These are phyloP conservation scores for Pseudocercospora fuligena DNA, from an alignment of 2,329 filamentous ascomycete genomes.

Conservation along the genomic window DNA sequence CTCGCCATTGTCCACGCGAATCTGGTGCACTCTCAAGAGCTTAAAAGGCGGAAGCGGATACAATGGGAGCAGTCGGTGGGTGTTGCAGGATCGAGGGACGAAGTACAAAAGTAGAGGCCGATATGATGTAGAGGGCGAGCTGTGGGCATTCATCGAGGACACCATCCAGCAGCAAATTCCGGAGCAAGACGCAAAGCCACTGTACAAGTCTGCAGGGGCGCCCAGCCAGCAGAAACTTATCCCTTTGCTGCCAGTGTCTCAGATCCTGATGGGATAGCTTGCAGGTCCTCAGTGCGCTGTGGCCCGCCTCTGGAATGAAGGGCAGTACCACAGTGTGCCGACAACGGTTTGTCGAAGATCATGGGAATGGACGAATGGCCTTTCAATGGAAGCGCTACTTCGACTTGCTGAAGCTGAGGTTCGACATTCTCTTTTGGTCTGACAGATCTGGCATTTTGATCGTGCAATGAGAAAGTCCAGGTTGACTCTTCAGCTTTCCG, in stretches of 20 bases:
- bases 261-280: not conserved
- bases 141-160: too few relatives aligned
- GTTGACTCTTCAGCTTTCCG: not conserved
- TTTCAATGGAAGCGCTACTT: too few relatives aligned
- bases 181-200: not conserved
- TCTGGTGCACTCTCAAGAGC: not conserved
- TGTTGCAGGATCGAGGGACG: not conserved
- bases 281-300: not conserved
- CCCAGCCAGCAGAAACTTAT: not conserved
- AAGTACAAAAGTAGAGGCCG: not conserved
- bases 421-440: not conserved
- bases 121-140: too few relatives aligned
- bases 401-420: too few relatives aligned
- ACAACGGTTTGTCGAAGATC: too few relatives aligned
- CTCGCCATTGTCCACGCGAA: not conserved
- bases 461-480: not conserved
- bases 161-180: not conserved
- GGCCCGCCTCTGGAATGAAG: too few relatives aligned
- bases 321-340: too few relatives aligned
- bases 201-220: not conserved
- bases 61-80: not conserved
- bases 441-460: not conserved
- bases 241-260: not conserved
- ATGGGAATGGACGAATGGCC: too few relatives aligned
- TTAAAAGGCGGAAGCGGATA: not conserved